A percentile compares a stretch with the other conserved stretches of the same genome.
Evolutionary conservation across 176 grass and related monocot genomes (phyloP).

Genomic region (Coix lacrymajobi): DNA sequence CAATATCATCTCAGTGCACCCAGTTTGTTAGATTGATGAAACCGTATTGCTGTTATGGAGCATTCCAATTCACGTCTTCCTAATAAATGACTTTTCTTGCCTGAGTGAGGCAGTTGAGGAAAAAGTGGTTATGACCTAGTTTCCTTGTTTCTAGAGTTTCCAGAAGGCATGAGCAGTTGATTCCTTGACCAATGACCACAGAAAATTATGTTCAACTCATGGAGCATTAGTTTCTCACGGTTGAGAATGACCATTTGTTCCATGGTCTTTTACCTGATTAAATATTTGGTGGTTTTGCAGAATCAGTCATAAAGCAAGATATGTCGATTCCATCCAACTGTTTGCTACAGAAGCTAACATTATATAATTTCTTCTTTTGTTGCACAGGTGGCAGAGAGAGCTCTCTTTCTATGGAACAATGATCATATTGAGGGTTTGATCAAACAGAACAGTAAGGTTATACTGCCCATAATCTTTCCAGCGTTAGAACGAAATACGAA

Average conservation of each 20-base stretch:
- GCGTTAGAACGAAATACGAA: slow-evolving; percentile 59
- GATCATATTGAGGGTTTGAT: slow-evolving; percentile 66
- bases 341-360: slow-evolving; percentile 2
- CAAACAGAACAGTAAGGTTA: slow-evolving; percentile 60
- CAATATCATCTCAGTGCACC: background rate
- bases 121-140: background rate
- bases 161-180: background rate
- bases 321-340: background rate
- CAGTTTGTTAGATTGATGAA: background rate
- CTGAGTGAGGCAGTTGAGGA: background rate
- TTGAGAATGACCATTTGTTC: background rate
- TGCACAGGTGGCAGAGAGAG: slow-evolving; percentile 60
- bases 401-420: slow-evolving; percentile 68
- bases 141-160: background rate
- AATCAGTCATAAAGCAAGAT: background rate
- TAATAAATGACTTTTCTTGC: background rate
- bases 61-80: background rate
- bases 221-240: background rate
- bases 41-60: background rate
- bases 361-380: slow-evolving; percentile 14
- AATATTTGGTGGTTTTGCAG: background rate
- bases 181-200: background rate
- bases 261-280: background rate
- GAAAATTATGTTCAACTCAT: background rate
- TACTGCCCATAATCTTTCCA: slow-evolving; percentile 67